Evolutionary conservation across 768 basidiomycete species (phyloP).

Genomic region (Cubamyces lactineus): DNA sequence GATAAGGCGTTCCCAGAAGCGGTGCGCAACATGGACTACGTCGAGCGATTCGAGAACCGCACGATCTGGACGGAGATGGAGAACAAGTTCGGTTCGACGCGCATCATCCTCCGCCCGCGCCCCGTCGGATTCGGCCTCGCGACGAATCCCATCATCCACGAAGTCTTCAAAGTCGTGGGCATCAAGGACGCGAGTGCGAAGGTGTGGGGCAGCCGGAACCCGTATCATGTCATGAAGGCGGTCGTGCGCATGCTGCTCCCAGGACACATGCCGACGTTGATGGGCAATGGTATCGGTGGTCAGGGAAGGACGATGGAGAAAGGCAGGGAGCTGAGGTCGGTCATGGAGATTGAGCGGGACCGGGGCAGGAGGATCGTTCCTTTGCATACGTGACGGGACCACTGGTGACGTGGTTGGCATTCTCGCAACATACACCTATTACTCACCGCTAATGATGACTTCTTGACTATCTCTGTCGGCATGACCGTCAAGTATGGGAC

Average conservation of each 20-base stretch:
- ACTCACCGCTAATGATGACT: background rate
- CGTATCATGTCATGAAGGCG: slow-evolving; percentile 84
- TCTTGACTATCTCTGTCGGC: background rate
- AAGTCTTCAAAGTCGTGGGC: slow-evolving; percentile 89
- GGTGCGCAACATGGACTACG: slow-evolving; percentile 86
- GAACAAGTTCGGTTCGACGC: slow-evolving; percentile 83
- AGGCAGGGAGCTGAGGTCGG: slow-evolving; percentile 71
- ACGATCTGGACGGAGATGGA: slow-evolving; percentile 94
- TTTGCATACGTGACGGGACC: slow-evolving; percentile 37
- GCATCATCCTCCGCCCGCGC: slow-evolving; percentile 77
- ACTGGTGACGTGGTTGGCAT: slow-evolving; percentile 8
- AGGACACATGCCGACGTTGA: slow-evolving; percentile 74
- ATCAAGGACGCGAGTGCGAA: slow-evolving; percentile 95
- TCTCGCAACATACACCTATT: background rate
- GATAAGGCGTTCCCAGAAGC: slow-evolving; percentile 68
- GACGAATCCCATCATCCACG: slow-evolving; percentile 88
- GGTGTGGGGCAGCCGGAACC: slow-evolving; percentile 92
- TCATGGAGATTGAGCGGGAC: slow-evolving; percentile 77
- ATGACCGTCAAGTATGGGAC: no score
- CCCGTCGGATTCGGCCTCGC: slow-evolving; percentile 91
- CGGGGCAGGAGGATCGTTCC: slow-evolving; percentile 79
- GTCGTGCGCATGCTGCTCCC: slow-evolving; percentile 82
- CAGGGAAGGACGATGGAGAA: slow-evolving; percentile 71
- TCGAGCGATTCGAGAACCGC: slow-evolving; percentile 91
- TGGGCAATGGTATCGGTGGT: slow-evolving; percentile 85